Percentiles rank a stretch among this genome's conserved stretches.
Evolutionary conservation across 495 filamentous ascomycete genomes (phyloP).

Genomic region (Chaetomidium leptoderma): DNA sequence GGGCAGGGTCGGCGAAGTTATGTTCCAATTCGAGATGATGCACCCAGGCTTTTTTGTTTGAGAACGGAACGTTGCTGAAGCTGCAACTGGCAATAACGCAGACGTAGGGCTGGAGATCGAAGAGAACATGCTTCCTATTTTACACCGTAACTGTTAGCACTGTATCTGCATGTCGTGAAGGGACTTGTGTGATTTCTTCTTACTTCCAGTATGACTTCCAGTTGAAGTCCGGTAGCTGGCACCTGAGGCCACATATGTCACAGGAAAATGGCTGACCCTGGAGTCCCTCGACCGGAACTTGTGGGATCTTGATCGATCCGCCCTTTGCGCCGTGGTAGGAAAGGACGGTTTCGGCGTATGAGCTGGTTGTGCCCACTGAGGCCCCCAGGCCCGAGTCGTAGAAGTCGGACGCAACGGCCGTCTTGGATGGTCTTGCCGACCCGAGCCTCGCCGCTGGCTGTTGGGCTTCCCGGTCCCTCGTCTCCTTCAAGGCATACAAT

Average conservation of each 20-base stretch:
- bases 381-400: neutral
- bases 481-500: neutral
- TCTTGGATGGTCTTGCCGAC: neutral
- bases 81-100: neutral
- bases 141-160: neutral
- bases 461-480: neutral
- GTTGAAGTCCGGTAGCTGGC: neutral
- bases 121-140: neutral
- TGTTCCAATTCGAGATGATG: neutral
- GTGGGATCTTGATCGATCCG: conserved; percentile 1
- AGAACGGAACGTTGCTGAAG: neutral
- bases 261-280: neutral
- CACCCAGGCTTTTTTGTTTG: neutral
- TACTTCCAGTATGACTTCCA: conserved; percentile 7
- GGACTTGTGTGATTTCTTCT: neutral
- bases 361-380: neutral
- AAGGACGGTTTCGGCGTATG: neutral
- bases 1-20: neutral
- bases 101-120: neutral
- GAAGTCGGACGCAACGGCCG: neutral
- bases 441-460: neutral
- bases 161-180: no score
- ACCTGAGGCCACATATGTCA: neutral
- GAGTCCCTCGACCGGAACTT: neutral
- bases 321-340: conserved; percentile 1